These are phyloP conservation scores for Xerocomellus dryophilus DNA, from an alignment of 768 basidiomycete genomes.

Conservation along the genomic window DNA sequence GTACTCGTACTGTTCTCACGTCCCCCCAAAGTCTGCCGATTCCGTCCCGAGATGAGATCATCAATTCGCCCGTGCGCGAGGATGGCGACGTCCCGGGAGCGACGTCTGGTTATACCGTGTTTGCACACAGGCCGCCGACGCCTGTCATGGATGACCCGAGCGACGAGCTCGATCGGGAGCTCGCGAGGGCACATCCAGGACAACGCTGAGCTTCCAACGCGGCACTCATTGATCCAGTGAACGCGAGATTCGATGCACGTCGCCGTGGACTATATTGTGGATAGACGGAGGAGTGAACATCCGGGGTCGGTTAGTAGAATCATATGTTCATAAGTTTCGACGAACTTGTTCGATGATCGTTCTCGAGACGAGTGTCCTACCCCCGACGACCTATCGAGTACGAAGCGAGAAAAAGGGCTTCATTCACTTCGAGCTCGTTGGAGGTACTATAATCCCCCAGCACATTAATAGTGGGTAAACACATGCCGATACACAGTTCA, in stretches of 20 bases:
- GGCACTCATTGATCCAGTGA: neutral
- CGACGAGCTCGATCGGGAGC: constrained; percentile 79
- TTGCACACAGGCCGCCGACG: constrained; percentile 48
- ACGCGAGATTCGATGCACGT: neutral
- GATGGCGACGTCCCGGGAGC: constrained; percentile 55
- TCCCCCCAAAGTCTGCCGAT: constrained; percentile 59
- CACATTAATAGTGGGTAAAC: no score
- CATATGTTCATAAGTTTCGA: no score
- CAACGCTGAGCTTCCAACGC: constrained; percentile 19
- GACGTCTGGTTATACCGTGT: constrained; percentile 64
- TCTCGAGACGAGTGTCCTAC: no score
- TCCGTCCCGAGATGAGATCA: constrained; percentile 77
- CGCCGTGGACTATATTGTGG: neutral
- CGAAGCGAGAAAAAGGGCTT: no score
- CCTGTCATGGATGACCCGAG: constrained; percentile 85
- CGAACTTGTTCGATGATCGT: no score
- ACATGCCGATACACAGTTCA: neutral
- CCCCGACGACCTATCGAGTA: no score
- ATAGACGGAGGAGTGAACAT: no score
- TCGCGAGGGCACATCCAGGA: constrained; percentile 66
- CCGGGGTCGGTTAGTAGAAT: no score
- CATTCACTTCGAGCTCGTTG: no score
- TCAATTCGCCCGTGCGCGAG: constrained; percentile 72
- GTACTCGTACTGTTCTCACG: no score
- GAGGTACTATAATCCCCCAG: no score